Conservation (phyloP, 2,329 filamentous ascomycete species). For the Neophaeococcomyces mojaviensis region DNA sequence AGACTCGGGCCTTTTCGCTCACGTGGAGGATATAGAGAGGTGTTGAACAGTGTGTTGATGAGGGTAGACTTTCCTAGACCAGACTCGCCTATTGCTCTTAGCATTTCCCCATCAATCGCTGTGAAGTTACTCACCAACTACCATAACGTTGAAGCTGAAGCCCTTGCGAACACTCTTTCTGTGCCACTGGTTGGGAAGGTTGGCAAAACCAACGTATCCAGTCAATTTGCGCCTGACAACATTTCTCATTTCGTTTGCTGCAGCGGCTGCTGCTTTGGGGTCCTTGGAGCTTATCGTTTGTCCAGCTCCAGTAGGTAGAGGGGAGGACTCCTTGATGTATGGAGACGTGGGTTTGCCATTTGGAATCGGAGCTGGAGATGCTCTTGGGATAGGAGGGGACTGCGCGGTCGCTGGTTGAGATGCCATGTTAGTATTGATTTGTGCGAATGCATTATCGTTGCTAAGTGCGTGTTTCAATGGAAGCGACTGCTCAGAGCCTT, state of each 20-base stretch:
- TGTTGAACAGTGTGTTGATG: conserved; percentile 99
- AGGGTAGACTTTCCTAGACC: conserved; percentile 98
- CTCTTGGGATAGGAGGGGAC: conserved; percentile 20
- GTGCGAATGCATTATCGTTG: conserved; percentile 28
- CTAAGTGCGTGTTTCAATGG: conserved; percentile 21
- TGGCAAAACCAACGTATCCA: conserved; percentile 97
- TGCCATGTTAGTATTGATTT: conserved; percentile 18
- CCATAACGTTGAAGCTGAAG: conserved; percentile 99
- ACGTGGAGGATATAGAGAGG: conserved; percentile 94
- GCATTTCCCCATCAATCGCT: neutral
- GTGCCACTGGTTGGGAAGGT: conserved; percentile 99
- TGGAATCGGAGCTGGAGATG: conserved; percentile 32
- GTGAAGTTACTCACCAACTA: conserved; percentile 70
- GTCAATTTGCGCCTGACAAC: conserved; percentile 97
- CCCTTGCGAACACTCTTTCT: conserved; percentile 99
- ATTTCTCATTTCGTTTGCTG: conserved; percentile 71
- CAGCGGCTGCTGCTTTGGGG: conserved; percentile 49
- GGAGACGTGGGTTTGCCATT: conserved; percentile 49
- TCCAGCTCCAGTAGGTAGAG: conserved; percentile 45
- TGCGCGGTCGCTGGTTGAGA: conserved; percentile 5
- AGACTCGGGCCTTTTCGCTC: conserved; percentile 96
- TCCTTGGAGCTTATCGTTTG: conserved; percentile 60
- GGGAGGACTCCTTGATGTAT: conserved; percentile 51
- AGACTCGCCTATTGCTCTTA: conserved; percentile 69
- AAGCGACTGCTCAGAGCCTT: neutral